Percentiles rank a stretch among this genome's conserved stretches.
These are phyloP conservation scores for Torrubiellomyces zombiae DNA, from an alignment of 2,329 filamentous ascomycete genomes.

Conservation along the genomic window DNA sequence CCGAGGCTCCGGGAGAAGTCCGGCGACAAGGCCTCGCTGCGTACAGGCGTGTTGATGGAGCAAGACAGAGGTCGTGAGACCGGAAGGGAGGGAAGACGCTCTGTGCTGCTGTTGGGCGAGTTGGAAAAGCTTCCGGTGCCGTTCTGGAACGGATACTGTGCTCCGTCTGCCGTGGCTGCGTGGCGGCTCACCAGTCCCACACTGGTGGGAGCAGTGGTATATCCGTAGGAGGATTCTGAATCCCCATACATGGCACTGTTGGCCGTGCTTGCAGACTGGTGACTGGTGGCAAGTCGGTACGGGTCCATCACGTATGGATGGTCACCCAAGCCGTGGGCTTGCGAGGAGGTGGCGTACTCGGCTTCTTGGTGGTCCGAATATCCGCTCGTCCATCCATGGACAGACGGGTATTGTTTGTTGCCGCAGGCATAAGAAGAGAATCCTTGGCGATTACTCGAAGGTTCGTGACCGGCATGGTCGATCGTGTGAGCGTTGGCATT, in stretches of 20 bases:
- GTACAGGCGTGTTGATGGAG: too few relatives aligned
- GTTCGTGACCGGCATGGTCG: slow-evolving; percentile 6
- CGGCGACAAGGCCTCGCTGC: too few relatives aligned
- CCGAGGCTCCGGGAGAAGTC: too few relatives aligned
- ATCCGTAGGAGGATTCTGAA: slow-evolving; percentile 12
- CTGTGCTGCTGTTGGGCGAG: slow-evolving; percentile 3
- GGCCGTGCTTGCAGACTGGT: slow-evolving; percentile 6
- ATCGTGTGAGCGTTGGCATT: slow-evolving; percentile 8
- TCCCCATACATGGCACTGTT: slow-evolving; percentile 10
- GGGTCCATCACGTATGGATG: slow-evolving; percentile 10
- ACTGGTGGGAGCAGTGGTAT: slow-evolving; percentile 5
- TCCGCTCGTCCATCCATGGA: slow-evolving; percentile 9
- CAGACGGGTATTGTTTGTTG: slow-evolving; percentile 10
- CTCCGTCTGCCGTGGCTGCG: slow-evolving; percentile 5
- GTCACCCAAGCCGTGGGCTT: slow-evolving; percentile 7
- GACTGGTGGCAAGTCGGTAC: slow-evolving; percentile 10
- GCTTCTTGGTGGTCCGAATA: slow-evolving; percentile 11
- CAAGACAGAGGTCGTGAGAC: too few relatives aligned
- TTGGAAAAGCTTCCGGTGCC: slow-evolving; percentile 3
- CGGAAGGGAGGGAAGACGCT: too few relatives aligned
- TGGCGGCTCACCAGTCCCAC: slow-evolving; percentile 7
- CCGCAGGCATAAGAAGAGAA: slow-evolving; percentile 9
- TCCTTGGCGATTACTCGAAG: slow-evolving; percentile 8
- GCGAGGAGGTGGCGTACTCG: slow-evolving; percentile 10
- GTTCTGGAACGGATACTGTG: slow-evolving; percentile 8